Evolutionary conservation across 306 rosid species (phyloP), one percentile per base, ranked within the genome.

Genomic region (Sicyos edulis): DNA sequence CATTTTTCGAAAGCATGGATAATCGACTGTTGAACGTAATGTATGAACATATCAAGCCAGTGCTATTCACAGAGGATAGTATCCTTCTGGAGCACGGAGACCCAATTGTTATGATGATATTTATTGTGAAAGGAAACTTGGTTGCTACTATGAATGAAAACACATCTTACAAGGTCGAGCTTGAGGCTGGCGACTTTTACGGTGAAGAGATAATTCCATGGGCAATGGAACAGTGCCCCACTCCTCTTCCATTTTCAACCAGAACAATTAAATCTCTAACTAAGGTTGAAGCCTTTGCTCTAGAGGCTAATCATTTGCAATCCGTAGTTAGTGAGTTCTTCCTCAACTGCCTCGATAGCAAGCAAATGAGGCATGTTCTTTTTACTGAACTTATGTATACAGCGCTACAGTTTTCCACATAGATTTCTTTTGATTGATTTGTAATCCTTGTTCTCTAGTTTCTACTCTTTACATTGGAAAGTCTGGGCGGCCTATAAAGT

Each of bases 131-230:
- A 32, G 37, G 37, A 32, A 32, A 32, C 0, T 32, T 32, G 37
- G 37, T 32, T 32, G 4, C 37, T 32, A 32, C 37, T 32, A 32
- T 32, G 4, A 32, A 32, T 32, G 37, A 32, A 32, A 32, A 32
- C 37, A 32, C 37, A 32, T 32, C 85, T 78, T 87, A 85, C 81
- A 58, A 81, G 1, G 82, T 37, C 58, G 71, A 24, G 73, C 86
- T 93, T 1, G 86, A 82, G 51, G 82, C 91, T 32, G 98, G 98
- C 34, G 96, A 90, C 34, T 93, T 93, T 59, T 93, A 96, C 68
- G 98, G 98, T 51, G 98, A 90, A 73, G 97, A 90, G 85, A 95
- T 93, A 75, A 82, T 93, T 20, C 89, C 91, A 47, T 93, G 95
- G 98, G 97, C 98, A 7, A 79, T 88, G 83, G 93, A 88, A 26